phyloP scores from a whole-genome alignment of 768 basidiomycete genomes.

The Suillus subluteus region DNA sequence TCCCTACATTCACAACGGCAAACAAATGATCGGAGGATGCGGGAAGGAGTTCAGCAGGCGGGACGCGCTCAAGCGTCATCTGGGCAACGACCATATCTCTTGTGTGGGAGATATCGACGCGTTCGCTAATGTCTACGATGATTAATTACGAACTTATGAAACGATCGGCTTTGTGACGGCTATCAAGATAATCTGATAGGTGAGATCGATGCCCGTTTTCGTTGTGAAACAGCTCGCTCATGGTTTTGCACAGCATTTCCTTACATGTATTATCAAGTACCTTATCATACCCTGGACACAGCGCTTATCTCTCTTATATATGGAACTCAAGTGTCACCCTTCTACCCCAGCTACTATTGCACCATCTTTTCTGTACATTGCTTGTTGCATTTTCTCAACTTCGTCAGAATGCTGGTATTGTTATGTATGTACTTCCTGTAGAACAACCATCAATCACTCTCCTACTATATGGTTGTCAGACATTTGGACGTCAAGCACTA shows the following conservation, averaged over 20 bases:
- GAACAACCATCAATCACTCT: neutral
- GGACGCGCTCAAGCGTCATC: slow-evolving; percentile 45
- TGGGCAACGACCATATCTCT: slow-evolving; percentile 38
- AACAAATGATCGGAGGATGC: slow-evolving; percentile 41
- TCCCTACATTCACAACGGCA: slow-evolving; percentile 32
- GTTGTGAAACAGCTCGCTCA: neutral
- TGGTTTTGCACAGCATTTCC: neutral
- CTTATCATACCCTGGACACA: neutral
- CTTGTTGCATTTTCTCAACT: neutral
- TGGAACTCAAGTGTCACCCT: slow-evolving; percentile 1
- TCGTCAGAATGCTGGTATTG: neutral
- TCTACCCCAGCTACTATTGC: neutral
- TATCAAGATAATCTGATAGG: slow-evolving; percentile 1
- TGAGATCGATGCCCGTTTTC: neutral
- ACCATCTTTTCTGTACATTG: neutral
- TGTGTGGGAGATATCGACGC: slow-evolving; percentile 37
- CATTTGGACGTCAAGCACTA: neutral
- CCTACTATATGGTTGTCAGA: neutral
- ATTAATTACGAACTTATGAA: slow-evolving; percentile 13
- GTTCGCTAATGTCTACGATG: slow-evolving; percentile 31
- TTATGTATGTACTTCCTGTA: neutral
- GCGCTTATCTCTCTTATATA: slow-evolving; percentile 1
- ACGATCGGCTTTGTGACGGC: neutral
- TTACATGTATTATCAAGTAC: slow-evolving; percentile 3
- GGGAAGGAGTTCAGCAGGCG: slow-evolving; percentile 41